Base-by-base conservation (phyloP, 225 moss, liverwort and hornwort genomes). In the Polytrichum commune region DNA sequence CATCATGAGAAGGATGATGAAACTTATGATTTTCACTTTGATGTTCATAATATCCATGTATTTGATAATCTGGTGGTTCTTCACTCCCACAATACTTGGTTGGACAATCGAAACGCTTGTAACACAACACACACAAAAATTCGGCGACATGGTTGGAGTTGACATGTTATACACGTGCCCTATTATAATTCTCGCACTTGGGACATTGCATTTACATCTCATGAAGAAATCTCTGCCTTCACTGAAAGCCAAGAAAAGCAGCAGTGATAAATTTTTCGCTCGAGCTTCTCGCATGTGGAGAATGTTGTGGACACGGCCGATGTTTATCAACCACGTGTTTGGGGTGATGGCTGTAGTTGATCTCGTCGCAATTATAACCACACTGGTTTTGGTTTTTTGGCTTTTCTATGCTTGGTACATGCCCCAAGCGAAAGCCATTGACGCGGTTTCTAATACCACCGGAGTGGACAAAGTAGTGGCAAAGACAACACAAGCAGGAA, bases 281-380 rank as follows among this genome's bases (percentile, higher is more conserved):
- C 13, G 38, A 13, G 38, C 2, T 38, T 38, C 33, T 30, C 30
- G 32, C 35, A 66, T 46, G 24, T 75, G 69, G 19, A 69, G 63
- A 16, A 5, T 69, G 23, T 35, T 69, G 53, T 75, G 33, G 56
- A 69, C 35, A 1, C 20, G 5, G 5, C 69, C 27, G 2, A 1
- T 69, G 0, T 19, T 75, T 30, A 63, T 69, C 28, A 64, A 75
- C 19, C 22, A n/a, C 6, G 0, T 69, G 18, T 4, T 75, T 35
- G 69, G 69, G 5, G 62, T 75, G 18, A 9, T 75, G 9, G 64
- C 19, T 1, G 2, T 62, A 1, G 27, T 69, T 7, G 75, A 75
- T 55, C 6, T 75, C 24, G 0, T 25, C 0, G 32, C 55, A 10
- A 55, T 69, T 5, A 2, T 64, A 4, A 5, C 5, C 20, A 46